Evolutionary conservation across 352 stramenopile species (phyloP).

Genomic region (Phytophthora citrophthora): DNA sequence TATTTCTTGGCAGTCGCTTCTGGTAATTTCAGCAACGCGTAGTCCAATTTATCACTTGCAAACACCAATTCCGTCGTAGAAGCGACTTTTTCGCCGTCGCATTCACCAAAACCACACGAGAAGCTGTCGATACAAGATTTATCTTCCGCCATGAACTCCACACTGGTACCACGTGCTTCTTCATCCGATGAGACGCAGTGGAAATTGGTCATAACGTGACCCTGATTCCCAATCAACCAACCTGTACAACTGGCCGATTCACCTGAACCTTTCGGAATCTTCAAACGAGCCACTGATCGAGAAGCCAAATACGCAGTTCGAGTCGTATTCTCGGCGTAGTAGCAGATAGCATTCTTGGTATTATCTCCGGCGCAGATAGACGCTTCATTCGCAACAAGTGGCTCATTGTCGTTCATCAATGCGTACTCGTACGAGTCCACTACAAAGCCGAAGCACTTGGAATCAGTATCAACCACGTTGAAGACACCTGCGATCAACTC

Average conservation of each 20-base stretch:
- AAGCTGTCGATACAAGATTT: conserved; percentile 34
- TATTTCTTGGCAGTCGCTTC: conserved; percentile 38
- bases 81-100: conserved; percentile 43
- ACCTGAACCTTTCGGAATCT: conserved; percentile 21
- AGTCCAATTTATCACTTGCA: conserved; percentile 53
- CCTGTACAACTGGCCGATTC: conserved; percentile 50
- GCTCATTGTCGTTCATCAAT: conserved; percentile 35
- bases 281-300: conserved; percentile 26
- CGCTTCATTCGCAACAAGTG: conserved; percentile 43
- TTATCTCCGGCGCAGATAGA: conserved; percentile 66
- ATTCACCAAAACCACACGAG: conserved; percentile 24
- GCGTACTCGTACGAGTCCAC: conserved; percentile 52
- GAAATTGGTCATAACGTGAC: conserved; percentile 70
- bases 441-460: conserved; percentile 59
- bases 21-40: conserved; percentile 55
- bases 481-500: conserved; percentile 18
- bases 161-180: conserved; percentile 42
- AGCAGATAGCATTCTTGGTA: conserved; percentile 59
- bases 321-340: conserved; percentile 35
- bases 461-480: conserved; percentile 23
- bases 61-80: conserved; percentile 46
- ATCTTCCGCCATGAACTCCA: conserved; percentile 66
- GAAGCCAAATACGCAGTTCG: conserved; percentile 43
- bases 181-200: conserved; percentile 53
- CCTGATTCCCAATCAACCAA: conserved; percentile 60